Evolutionary conservation across 441 rosid species (phyloP).

Genomic region (Gossypium lobatum): DNA sequence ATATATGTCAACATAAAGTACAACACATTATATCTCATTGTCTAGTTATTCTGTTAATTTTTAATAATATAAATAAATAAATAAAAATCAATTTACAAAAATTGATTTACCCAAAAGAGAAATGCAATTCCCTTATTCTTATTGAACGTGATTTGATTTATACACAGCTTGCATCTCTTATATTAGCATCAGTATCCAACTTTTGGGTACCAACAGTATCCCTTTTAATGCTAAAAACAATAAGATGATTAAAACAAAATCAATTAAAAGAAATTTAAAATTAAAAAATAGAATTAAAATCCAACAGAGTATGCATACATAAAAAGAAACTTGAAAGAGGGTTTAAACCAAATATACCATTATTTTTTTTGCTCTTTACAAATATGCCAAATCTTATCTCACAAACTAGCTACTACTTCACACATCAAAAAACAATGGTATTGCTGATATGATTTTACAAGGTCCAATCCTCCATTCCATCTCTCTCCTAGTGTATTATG

Average conservation of each 20-base stretch:
- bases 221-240: not conserved
- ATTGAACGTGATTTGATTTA: no score
- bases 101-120: no score
- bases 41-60: no score
- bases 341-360: not conserved
- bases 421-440: not conserved
- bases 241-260: not conserved
- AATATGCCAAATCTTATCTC: not conserved
- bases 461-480: slow-evolving; percentile 2
- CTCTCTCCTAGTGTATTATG: slow-evolving; percentile 26
- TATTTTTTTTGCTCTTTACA: not conserved
- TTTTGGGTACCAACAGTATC: no score
- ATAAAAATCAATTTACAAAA: no score
- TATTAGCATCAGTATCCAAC: no score
- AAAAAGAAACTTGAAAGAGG: not conserved
- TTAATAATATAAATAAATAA: no score
- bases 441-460: slow-evolving; percentile 2
- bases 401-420: slow-evolving; percentile 4
- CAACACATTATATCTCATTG: no score
- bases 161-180: no score
- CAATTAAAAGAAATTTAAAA: not conserved
- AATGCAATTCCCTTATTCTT: no score
- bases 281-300: not conserved
- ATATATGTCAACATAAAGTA: no score
- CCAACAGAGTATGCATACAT: not conserved